These are phyloP conservation scores for Metschnikowia kunwiensis DNA, from an alignment of 805 yeast species.

Conservation along the genomic window DNA sequence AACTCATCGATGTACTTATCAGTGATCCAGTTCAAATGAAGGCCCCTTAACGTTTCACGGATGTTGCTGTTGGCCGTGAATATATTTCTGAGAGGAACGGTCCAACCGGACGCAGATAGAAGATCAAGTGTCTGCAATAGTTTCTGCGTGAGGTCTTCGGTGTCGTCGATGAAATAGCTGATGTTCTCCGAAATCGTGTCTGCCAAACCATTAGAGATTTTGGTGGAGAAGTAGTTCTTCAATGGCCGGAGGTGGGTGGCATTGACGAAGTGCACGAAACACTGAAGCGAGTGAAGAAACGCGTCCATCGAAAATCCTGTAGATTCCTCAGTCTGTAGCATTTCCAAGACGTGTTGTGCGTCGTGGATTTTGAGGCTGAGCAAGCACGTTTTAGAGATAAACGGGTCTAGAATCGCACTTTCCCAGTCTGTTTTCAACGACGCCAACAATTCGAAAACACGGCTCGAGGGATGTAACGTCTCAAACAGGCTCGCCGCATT, in stretches of 20 bases:
- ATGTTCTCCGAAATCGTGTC: constrained; percentile 32
- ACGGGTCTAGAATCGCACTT: constrained; percentile 11
- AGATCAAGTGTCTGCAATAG: constrained; percentile 21
- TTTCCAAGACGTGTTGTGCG: background rate
- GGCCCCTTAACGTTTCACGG: constrained; percentile 24
- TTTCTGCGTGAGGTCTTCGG: constrained; percentile 18
- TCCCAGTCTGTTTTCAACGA: constrained; percentile 14
- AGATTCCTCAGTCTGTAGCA: background rate
- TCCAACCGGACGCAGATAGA: constrained; percentile 24
- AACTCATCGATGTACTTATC: constrained; percentile 33
- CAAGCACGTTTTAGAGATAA: constrained; percentile 9
- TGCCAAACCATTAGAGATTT: constrained; percentile 29
- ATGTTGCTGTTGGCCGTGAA: constrained; percentile 18
- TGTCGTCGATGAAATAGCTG: constrained; percentile 17
- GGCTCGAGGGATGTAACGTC: constrained; percentile 10
- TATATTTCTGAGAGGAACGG: constrained; percentile 21
- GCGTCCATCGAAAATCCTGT: constrained; percentile 3
- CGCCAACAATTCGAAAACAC: constrained; percentile 8
- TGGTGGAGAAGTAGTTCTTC: constrained; percentile 26
- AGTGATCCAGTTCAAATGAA: constrained; percentile 31
- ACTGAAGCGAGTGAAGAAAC: constrained; percentile 25
- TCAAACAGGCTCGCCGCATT: constrained; percentile 8
- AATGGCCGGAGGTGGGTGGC: constrained; percentile 21
- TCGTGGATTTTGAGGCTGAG: constrained; percentile 8
- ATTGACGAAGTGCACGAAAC: constrained; percentile 32